Conservation (phyloP, 352 stramenopile genomes). For the Hyphochytrium catenoides region DNA sequence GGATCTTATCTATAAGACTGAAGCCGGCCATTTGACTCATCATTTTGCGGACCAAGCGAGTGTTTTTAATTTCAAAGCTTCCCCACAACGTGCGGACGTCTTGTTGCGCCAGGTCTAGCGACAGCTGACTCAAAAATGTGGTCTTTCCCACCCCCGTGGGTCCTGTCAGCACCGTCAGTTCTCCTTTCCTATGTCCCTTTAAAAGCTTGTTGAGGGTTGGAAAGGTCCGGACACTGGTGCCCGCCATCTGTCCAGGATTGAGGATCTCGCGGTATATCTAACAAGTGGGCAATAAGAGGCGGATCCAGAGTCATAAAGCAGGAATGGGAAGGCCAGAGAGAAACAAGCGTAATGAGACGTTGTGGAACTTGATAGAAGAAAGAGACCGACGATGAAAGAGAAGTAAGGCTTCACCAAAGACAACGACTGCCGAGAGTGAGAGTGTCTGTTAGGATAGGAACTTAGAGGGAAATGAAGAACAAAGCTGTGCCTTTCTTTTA, state of each 20-base stretch:
- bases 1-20: conserved; percentile 32
- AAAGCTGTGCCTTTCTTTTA: conserved; percentile 7
- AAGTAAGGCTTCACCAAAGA: too few species aligned
- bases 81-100: conserved; percentile 95
- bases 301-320: too few species aligned
- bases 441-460: too few species aligned
- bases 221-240: conserved; percentile 71
- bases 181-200: conserved; percentile 87
- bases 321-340: too few species aligned
- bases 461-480: too few species aligned
- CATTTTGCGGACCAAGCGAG: conserved; percentile 89
- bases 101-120: conserved; percentile 45
- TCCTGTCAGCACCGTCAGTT: conserved; percentile 95
- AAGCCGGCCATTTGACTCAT: conserved; percentile 74
- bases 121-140: conserved; percentile 73
- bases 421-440: too few species aligned
- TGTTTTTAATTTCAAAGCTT: conserved; percentile 98
- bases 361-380: too few species aligned
- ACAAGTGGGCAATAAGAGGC: too few species aligned
- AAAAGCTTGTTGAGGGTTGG: conserved; percentile 81
- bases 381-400: too few species aligned
- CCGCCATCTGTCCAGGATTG: conserved; percentile 76
- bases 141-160: conserved; percentile 87
- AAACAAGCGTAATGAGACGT: too few species aligned
- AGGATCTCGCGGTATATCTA: conserved; percentile 80